phyloP scores from a whole-genome alignment of 2,329 filamentous ascomycete species.

The Cryphonectria nitschkei region DNA sequence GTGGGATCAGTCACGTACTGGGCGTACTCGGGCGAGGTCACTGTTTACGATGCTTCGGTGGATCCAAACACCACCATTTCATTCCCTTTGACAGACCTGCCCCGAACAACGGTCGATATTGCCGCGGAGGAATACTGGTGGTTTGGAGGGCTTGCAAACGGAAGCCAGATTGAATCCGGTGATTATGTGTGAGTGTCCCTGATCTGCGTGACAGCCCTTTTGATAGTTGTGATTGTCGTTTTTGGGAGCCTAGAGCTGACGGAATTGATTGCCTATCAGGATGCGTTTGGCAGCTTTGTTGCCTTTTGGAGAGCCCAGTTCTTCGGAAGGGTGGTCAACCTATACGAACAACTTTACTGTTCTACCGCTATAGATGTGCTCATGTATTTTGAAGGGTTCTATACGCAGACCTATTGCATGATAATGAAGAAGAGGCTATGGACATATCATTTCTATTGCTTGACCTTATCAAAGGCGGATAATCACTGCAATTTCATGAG shows the following conservation, averaged over 20 bases:
- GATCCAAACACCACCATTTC: conserved; percentile 14
- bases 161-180: conserved; percentile 18
- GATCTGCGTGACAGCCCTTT: not conserved
- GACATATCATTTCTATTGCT: not conserved
- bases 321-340: conserved; percentile 16
- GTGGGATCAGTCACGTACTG: conserved; percentile 20
- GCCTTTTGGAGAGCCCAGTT: conserved; percentile 16
- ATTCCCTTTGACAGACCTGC: conserved; percentile 19
- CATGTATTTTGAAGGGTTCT: not conserved
- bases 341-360: conserved; percentile 18
- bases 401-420: not conserved
- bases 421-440: not conserved
- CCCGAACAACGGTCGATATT: conserved; percentile 10
- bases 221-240: not conserved
- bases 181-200: conserved; percentile 13
- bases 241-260: not conserved
- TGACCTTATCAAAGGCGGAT: too few species aligned
- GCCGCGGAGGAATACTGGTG: conserved; percentile 23
- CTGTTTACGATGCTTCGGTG: conserved; percentile 16
- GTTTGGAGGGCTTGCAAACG: conserved; percentile 20
- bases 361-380: conserved; percentile 2
- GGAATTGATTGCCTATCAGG: not conserved
- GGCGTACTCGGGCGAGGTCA: conserved; percentile 17
- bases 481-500: too few species aligned
- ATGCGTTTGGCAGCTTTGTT: conserved; percentile 20